Base-by-base conservation (phyloP, 1,284 basidiomycete species). In the Cutaneotrichosporon curvatum region DNA sequence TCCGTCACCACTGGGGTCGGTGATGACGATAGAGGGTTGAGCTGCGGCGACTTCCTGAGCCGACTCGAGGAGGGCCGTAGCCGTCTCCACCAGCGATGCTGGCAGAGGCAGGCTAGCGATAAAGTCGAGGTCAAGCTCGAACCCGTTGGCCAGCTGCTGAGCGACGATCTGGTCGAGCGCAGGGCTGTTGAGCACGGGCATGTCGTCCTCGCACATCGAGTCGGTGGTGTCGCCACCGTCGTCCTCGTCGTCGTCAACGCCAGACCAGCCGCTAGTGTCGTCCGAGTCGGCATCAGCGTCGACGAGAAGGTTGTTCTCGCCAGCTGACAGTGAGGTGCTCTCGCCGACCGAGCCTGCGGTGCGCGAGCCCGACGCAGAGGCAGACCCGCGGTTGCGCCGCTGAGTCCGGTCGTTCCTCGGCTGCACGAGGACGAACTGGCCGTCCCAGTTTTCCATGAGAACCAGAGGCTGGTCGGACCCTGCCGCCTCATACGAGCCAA, bases 391-490 rank as follows among this genome's bases (percentile, higher is more conserved):
- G 23, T 40, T 20, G 4, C 46, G 47, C 25, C 42, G 32, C 3
- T 60, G 52, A 14, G 58, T 53, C 8, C 61, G 51, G 31, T 65
- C 63, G 14, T 52, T 46, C 19, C 62, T 43, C 0, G 67, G 63
- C 50, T 69, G 65, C 20, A 69, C 67, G 18, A 69, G 59, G 2
- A 68, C 65, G 19, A 67, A 62, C 48, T 68, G 61, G 10, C 68
- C 68, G 30, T 68, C 64, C 68, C 68, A 70, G 47, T 70, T 65
- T 55, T 70, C 65, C 68, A 70, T 70, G 21, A 70, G 55, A n/a
- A 70, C 57, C 10, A 70, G 54, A 16, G 60, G 60, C 12, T 50
- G 50, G 25, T 57, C 53, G 2, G 45, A 47, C 4, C 38, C 42
- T 9, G 46, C 41, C 18, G 40, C 34, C 18, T 43, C 34, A 11